Conservation (phyloP, 2,329 filamentous ascomycete genomes). For the Paracoccidioides lutzii region DNA sequence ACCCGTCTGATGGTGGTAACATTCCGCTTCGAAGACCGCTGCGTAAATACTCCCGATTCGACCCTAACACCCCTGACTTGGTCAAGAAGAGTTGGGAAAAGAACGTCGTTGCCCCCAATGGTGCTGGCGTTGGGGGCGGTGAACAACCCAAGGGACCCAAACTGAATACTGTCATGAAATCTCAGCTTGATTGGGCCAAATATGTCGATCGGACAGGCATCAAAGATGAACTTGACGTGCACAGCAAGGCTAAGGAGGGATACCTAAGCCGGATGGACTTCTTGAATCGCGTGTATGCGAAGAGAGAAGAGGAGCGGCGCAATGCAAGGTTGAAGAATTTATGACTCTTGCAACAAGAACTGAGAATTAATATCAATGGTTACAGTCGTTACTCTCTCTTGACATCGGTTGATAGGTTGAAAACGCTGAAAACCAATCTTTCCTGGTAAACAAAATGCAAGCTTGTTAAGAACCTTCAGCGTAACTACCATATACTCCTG, state of each 20-base stretch:
- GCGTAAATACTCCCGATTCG: conserved; percentile 33
- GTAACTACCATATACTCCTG: not conserved
- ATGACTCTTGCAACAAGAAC: not conserved
- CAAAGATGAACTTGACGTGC: conserved; percentile 47
- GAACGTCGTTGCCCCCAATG: conserved; percentile 18
- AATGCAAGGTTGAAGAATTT: conserved; percentile 35
- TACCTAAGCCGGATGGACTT: conserved; percentile 52
- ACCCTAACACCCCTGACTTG: conserved; percentile 32
- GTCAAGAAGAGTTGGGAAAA: conserved; percentile 35
- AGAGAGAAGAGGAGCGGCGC: conserved; percentile 43
- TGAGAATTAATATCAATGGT: not conserved
- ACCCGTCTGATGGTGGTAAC: conserved; percentile 10
- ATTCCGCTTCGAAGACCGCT: conserved; percentile 27
- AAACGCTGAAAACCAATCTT: not conserved
- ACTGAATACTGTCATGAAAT: conserved; percentile 55
- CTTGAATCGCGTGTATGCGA: conserved; percentile 44
- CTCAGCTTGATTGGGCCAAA: conserved; percentile 50
- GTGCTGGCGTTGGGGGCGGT: conserved; percentile 8
- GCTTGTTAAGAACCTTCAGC: not conserved
- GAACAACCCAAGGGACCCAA: conserved; percentile 39
- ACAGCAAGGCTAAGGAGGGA: conserved; percentile 49
- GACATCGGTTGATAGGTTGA: too few species aligned
- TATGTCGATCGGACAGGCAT: conserved; percentile 51
- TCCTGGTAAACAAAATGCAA: not conserved
- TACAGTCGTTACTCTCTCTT: too few species aligned